Percentiles rank a stretch among this genome's conserved stretches.
Conservation (phyloP, 768 basidiomycete species). For the Psilocybe subaeruginosa region DNA sequence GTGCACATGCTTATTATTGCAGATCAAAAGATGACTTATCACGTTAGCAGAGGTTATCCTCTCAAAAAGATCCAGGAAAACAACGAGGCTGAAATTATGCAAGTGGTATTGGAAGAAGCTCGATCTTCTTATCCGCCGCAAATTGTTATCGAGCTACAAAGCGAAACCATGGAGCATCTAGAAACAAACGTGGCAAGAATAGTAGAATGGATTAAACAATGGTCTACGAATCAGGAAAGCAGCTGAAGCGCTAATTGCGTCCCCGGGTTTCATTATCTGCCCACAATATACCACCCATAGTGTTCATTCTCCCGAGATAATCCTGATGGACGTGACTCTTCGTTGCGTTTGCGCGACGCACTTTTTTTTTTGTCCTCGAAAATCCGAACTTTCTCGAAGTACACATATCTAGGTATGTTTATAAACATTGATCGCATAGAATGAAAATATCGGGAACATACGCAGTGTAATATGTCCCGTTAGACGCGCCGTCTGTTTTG, state of each 20-base stretch:
- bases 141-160: conserved; percentile 84
- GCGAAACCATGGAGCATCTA: conserved; percentile 77
- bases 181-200: conserved; percentile 88
- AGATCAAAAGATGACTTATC: conserved; percentile 2
- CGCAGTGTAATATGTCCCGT: conserved; percentile 50
- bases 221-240: conserved; percentile 51
- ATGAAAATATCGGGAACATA: conserved; percentile 25
- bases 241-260: neutral
- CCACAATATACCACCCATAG: conserved; percentile 16
- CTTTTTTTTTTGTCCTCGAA: conserved; percentile 54
- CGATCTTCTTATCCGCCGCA: conserved; percentile 82
- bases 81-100: conserved; percentile 98
- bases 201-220: conserved; percentile 83
- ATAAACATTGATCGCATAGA: neutral
- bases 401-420: conserved; percentile 38
- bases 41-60: conserved; percentile 68
- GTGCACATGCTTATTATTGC: conserved; percentile 42
- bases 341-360: conserved; percentile 37
- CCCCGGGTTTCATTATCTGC: neutral
- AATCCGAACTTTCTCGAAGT: conserved; percentile 52
- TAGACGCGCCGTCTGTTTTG: conserved; percentile 41
- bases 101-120: conserved; percentile 88
- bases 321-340: conserved; percentile 30
- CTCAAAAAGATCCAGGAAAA: conserved; percentile 97
- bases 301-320: conserved; percentile 30